phyloP scores from a whole-genome alignment of 805 yeast genomes.

The Monosporozyma aerobia region DNA sequence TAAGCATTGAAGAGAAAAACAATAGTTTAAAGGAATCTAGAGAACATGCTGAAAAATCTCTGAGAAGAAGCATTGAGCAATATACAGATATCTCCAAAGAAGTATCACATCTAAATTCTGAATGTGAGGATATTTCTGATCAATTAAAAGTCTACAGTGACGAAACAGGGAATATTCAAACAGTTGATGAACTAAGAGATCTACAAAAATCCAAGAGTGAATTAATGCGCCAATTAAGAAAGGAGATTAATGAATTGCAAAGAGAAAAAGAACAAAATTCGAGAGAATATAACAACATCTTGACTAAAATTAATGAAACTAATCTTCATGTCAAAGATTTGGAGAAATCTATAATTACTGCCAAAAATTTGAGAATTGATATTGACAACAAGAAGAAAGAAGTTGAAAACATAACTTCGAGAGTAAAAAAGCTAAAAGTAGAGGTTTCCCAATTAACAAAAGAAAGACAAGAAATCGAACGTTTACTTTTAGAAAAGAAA shows the following conservation, averaged over 20 bases:
- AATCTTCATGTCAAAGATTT: slow-evolving; percentile 14
- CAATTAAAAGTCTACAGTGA: slow-evolving; percentile 19
- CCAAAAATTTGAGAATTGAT: slow-evolving; percentile 9
- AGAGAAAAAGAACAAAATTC: slow-evolving; percentile 18
- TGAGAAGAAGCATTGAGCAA: slow-evolving; percentile 26
- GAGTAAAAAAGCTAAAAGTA: slow-evolving; percentile 5
- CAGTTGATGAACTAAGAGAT: slow-evolving; percentile 22
- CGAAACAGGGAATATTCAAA: slow-evolving; percentile 14
- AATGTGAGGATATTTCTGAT: slow-evolving; percentile 17
- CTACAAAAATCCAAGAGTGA: slow-evolving; percentile 17
- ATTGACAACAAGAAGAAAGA: slow-evolving; percentile 8
- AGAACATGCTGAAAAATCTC: slow-evolving; percentile 12
- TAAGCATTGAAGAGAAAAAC: slow-evolving; percentile 23
- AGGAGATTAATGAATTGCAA: slow-evolving; percentile 17
- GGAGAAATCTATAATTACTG: slow-evolving; percentile 14
- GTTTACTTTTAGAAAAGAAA: background rate
- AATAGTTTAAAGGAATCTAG: slow-evolving; percentile 12
- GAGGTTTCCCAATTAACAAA: slow-evolving; percentile 6
- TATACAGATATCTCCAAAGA: slow-evolving; percentile 22
- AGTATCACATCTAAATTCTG: slow-evolving; percentile 12
- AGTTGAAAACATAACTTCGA: slow-evolving; percentile 7
- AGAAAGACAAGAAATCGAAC: slow-evolving; percentile 1
- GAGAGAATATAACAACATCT: slow-evolving; percentile 14
- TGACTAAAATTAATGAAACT: slow-evolving; percentile 18
- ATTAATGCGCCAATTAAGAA: slow-evolving; percentile 15